phyloP scores from a whole-genome alignment of 2,329 filamentous ascomycete species.

The Emergomyces pasteurianus region DNA sequence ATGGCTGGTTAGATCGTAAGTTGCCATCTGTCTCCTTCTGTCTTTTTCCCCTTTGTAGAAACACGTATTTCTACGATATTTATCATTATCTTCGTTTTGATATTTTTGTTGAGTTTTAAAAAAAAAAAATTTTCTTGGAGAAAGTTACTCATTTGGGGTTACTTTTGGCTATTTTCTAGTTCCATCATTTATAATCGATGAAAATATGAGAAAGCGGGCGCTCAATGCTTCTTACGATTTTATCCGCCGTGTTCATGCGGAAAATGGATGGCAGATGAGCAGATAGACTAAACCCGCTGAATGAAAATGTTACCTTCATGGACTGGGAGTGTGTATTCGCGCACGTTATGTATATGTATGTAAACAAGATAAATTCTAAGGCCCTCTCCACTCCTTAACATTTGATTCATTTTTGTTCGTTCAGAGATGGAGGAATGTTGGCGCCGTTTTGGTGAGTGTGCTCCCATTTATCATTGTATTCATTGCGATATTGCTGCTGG shows the following conservation, averaged over 20 bases:
- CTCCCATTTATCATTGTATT: too few relatives aligned
- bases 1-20: slow-evolving; percentile 21
- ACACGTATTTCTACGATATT: background rate
- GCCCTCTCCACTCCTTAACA: background rate
- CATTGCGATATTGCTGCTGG: too few relatives aligned
- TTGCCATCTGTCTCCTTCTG: background rate
- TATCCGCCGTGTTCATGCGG: slow-evolving; percentile 6
- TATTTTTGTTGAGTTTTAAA: background rate
- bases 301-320: background rate
- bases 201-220: slow-evolving; percentile 7
- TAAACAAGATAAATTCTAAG: background rate
- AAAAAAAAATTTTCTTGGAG: too few relatives aligned
- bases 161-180: slow-evolving; percentile 6
- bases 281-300: background rate
- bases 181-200: slow-evolving; percentile 9
- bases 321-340: background rate
- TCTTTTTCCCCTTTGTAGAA: background rate
- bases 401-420: background rate
- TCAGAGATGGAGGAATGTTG: background rate
- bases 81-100: background rate
- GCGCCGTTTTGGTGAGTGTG: too few relatives aligned
- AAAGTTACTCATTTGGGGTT: too few relatives aligned
- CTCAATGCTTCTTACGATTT: slow-evolving; percentile 6
- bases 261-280: background rate
- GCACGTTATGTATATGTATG: background rate